These are phyloP conservation scores for Rhodosporidiobolus sp. DNA, from an alignment of 768 basidiomycete genomes.

Conservation along the genomic window DNA sequence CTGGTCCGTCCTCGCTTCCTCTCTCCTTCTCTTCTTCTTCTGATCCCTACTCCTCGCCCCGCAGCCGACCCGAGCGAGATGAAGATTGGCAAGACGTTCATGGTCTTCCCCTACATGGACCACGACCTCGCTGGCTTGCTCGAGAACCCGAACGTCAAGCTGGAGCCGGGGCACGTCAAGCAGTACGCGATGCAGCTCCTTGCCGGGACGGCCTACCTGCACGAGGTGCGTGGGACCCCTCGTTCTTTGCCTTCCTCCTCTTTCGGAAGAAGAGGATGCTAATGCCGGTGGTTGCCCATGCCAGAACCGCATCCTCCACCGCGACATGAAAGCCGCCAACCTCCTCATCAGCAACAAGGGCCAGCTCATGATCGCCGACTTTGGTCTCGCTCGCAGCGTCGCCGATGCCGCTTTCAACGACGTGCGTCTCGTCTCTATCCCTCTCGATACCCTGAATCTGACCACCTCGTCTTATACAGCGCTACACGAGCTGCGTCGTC, in stretches of 20 bases:
- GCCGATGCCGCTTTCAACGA: background rate
- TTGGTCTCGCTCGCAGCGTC: constrained; percentile 75
- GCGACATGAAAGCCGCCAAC: constrained; percentile 99
- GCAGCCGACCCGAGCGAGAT: constrained; percentile 35
- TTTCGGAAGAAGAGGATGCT: background rate
- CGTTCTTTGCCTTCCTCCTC: background rate
- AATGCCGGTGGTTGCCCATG: too few species aligned
- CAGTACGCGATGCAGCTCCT: constrained; percentile 92
- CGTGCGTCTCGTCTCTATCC: constrained; percentile 5
- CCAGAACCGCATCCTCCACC: constrained; percentile 93
- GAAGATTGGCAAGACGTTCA: constrained; percentile 75
- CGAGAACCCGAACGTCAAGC: constrained; percentile 70
- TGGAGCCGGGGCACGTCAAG: constrained; percentile 83
- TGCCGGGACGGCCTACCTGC: constrained; percentile 95
- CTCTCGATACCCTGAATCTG: constrained; percentile 17
- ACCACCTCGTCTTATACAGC: constrained; percentile 49
- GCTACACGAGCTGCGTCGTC: constrained; percentile 93
- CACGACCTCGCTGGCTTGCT: constrained; percentile 93
- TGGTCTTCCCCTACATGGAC: constrained; percentile 99
- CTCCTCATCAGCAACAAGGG: constrained; percentile 86
- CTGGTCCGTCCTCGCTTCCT: constrained; percentile 42
- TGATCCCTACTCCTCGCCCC: background rate
- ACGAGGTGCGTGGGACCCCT: constrained; percentile 69
- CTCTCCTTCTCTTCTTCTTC: background rate
- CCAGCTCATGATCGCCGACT: constrained; percentile 83